phyloP scores from a whole-genome alignment of 371 early-diverging fungal genomes.

The Lichtheimia hyalospora region DNA sequence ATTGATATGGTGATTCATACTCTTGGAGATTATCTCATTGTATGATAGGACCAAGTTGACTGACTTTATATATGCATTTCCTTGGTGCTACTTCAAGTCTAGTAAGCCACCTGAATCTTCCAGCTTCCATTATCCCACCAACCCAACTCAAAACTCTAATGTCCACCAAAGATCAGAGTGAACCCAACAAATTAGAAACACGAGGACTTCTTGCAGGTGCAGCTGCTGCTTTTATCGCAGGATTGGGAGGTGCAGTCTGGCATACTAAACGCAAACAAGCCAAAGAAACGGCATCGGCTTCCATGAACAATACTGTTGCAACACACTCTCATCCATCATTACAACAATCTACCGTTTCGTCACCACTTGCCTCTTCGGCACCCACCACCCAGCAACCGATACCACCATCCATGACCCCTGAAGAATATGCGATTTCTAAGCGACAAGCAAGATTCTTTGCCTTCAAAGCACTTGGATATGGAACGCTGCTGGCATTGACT shows the following conservation, averaged over 20 bases:
- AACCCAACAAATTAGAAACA: constrained; percentile 7
- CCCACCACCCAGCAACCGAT: constrained; percentile 10
- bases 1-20: too few species aligned
- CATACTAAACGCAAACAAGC: constrained; percentile 46
- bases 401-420: constrained; percentile 45
- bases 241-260: constrained; percentile 46
- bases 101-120: too few species aligned
- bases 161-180: constrained; percentile 56
- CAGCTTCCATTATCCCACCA: neutral
- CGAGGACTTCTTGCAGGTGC: constrained; percentile 29
- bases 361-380: constrained; percentile 1
- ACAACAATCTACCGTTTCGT: neutral
- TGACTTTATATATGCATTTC: too few species aligned
- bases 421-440: constrained; percentile 39
- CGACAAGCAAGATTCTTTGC: constrained; percentile 40
- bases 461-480: constrained; percentile 43
- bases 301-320: constrained; percentile 14
- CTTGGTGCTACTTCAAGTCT: too few species aligned
- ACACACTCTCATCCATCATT: neutral
- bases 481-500: constrained; percentile 41
- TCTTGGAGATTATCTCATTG: too few species aligned
- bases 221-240: constrained; percentile 44
- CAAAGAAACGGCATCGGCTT: constrained; percentile 18
- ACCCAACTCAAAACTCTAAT: neutral
- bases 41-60: too few species aligned